Percentiles rank a stretch among this genome's conserved stretches.
Conservation (phyloP, 768 basidiomycete species). For the Leccinum broughii region DNA sequence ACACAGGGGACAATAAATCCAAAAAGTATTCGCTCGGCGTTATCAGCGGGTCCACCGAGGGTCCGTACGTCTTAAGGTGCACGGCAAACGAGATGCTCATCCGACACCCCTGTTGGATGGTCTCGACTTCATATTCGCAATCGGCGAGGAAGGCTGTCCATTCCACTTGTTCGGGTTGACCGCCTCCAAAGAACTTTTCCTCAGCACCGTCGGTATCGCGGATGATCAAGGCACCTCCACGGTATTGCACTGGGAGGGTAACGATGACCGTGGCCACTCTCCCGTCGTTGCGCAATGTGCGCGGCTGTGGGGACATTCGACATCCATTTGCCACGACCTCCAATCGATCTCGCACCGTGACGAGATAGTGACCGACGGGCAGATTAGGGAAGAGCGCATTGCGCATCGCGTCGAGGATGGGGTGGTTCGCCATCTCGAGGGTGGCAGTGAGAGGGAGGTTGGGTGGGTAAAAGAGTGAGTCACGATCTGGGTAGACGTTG, state of each 20-base stretch:
- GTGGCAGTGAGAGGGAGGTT: conserved; percentile 73
- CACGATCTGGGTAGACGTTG: conserved; percentile 56
- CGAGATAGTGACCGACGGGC: conserved; percentile 68
- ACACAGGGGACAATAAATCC: conserved; percentile 66
- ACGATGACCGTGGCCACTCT: conserved; percentile 72
- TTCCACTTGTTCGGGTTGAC: conserved; percentile 67
- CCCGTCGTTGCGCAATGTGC: conserved; percentile 57
- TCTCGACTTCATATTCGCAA: conserved; percentile 74
- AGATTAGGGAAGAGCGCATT: conserved; percentile 71
- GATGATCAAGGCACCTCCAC: conserved; percentile 65
- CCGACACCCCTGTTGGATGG: conserved; percentile 68
- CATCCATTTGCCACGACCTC: conserved; percentile 67
- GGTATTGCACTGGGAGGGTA: conserved; percentile 72
- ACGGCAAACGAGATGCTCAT: conserved; percentile 72
- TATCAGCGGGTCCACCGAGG: conserved; percentile 64
- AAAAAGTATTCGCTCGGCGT: conserved; percentile 74
- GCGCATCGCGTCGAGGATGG: conserved; percentile 76
- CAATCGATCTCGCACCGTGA: conserved; percentile 64
- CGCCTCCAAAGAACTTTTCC: conserved; percentile 63
- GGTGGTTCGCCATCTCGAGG: conserved; percentile 78
- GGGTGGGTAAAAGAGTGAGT: conserved; percentile 71
- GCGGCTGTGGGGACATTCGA: conserved; percentile 55
- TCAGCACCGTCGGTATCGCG: conserved; percentile 53
- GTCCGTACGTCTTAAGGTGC: conserved; percentile 66
- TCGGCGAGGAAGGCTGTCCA: conserved; percentile 78